Evolutionary conservation across 192 early-diverging fungal genomes (phyloP).

Genomic region (Podila clonocystis): DNA sequence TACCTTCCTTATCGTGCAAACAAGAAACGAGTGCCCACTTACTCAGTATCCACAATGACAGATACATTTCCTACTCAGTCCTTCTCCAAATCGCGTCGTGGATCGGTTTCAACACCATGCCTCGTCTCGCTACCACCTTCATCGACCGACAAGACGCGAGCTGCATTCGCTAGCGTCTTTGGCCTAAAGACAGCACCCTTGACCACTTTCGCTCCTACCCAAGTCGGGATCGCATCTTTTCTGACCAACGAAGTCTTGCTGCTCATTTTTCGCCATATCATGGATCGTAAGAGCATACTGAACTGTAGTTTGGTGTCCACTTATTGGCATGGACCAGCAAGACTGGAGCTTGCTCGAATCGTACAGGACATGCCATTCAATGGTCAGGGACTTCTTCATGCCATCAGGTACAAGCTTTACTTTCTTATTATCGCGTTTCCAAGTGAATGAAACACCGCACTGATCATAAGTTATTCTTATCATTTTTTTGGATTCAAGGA

Average conservation of each 20-base stretch:
- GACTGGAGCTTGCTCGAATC: constrained; percentile 18
- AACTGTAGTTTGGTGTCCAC: constrained; percentile 43
- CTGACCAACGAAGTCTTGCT: constrained; percentile 24
- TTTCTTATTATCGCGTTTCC: background rate
- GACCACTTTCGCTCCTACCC: background rate
- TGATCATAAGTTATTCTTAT: background rate
- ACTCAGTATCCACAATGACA: background rate
- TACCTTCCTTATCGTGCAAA: background rate
- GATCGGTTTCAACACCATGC: constrained; percentile 15
- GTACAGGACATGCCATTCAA: constrained; percentile 35
- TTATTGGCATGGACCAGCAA: constrained; percentile 38
- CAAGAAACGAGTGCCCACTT: background rate
- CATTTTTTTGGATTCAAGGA: constrained; percentile 21
- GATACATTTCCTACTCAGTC: background rate
- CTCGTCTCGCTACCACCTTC: background rate
- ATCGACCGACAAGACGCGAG: background rate
- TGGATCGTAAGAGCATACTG: constrained; percentile 36
- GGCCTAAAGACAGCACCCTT: background rate
- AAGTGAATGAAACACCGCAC: background rate
- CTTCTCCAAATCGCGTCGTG: constrained; percentile 7
- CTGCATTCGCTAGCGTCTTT: background rate
- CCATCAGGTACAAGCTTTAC: constrained; percentile 23
- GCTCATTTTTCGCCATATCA: constrained; percentile 36
- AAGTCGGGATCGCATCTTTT: constrained; percentile 3
- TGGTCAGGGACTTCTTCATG: constrained; percentile 37